Base-by-base conservation (phyloP, 768 basidiomycete species). In the Lactarius evosmus region DNA sequence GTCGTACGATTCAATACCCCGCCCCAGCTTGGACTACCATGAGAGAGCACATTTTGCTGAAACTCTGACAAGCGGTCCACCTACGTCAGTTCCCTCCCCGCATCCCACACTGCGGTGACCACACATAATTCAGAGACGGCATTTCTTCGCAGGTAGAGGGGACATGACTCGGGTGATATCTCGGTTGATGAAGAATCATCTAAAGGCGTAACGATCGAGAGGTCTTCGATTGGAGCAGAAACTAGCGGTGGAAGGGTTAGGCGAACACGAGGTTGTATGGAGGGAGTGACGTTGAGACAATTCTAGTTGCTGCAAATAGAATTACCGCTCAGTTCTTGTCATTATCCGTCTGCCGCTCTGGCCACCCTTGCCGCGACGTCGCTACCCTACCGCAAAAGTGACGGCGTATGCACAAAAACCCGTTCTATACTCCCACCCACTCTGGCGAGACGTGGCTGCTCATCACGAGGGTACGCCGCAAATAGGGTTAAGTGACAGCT, bases 201-300 rank as follows among this genome's bases (percentile, higher is more conserved):
- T 22, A 29, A 44, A 40, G 54, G 19, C 19, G 30, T 63, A 19
- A 16, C 22, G 63, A 65, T 56, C 46, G 32, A 56, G 54, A 49
- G 49, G 49, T 56, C 54, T 61, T 22, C 49, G 56, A 22, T 56
- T 52, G 50, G 54, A 25, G 40, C 36, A 65, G 59, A 50, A 27
- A 56, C 38, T 52, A 65, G 59, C 38, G 59, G 64, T 52, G 56
- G 40, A 61, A 59, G 64, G 59, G 60, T 65, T 44, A 57, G 53
- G 59, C 58, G 17, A 44, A 60, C 64, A 65, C 32, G 64, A 41
- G 55, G 59, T 56, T 55, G 30, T 36, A 32, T 53, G 46, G 33
- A 51, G 27, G 53, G 32, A 19, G 32, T 41, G 46, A 36, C 17
- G 36, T 56, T 52, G 54, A 44, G 22, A 27, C 27, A 40, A 29